These are phyloP conservation scores for Funneliformis mosseae DNA, from an alignment of 192 early-diverging fungal genomes.

Conservation along the genomic window DNA sequence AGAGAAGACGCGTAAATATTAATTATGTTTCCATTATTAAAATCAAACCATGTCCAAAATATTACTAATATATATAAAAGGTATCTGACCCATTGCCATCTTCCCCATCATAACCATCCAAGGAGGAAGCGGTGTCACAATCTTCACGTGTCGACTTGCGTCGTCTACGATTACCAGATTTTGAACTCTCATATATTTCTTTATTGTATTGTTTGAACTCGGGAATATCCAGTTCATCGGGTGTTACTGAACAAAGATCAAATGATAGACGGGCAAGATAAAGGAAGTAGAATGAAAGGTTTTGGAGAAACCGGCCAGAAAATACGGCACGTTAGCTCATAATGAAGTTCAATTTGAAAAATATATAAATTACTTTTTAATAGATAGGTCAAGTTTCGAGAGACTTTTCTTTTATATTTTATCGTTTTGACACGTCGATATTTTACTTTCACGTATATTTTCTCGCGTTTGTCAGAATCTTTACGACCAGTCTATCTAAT, in stretches of 20 bases:
- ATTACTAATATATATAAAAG: neutral
- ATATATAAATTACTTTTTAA: neutral
- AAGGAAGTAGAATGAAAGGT: slow-evolving; percentile 4
- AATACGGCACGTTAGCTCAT: neutral
- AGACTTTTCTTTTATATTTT: neutral
- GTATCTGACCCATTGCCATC: slow-evolving; percentile 23
- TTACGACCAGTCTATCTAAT: neutral
- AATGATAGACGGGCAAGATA: neutral
- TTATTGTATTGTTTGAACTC: slow-evolving; percentile 32
- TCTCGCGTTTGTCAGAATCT: slow-evolving; percentile 7
- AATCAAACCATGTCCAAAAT: too few species aligned
- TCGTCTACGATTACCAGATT: slow-evolving; percentile 29
- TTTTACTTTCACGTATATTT: slow-evolving; percentile 6
- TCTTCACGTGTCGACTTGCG: slow-evolving; percentile 34
- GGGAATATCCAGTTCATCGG: slow-evolving; percentile 25
- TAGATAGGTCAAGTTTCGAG: neutral
- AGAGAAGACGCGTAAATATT: neutral
- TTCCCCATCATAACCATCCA: slow-evolving; percentile 32
- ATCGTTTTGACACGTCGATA: neutral
- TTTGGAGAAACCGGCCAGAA: neutral
- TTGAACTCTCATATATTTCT: slow-evolving; percentile 34
- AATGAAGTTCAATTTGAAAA: too few species aligned
- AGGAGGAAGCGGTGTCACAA: slow-evolving; percentile 28
- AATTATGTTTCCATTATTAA: too few species aligned
- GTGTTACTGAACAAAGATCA: slow-evolving; percentile 13